These are phyloP conservation scores for Aquilaria sinensis DNA, from an alignment of 345 rosid genomes.

Conservation along the genomic window DNA sequence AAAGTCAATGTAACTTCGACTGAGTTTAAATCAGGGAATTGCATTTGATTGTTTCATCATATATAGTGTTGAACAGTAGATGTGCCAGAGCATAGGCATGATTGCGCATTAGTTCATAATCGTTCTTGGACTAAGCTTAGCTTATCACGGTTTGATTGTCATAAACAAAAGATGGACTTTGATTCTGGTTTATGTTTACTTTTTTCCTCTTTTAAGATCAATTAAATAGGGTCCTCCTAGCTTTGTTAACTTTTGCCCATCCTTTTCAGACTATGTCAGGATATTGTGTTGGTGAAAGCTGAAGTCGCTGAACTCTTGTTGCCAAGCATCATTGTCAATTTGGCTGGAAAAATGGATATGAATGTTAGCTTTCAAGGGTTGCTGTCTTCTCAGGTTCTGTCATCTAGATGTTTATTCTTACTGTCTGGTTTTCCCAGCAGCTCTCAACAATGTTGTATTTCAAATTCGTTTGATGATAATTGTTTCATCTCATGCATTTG, in stretches of 20 bases:
- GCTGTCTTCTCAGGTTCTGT: slow-evolving; percentile 64
- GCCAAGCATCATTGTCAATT: slow-evolving; percentile 65
- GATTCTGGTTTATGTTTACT: not conserved
- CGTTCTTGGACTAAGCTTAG: too few species aligned
- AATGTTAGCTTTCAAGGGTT: slow-evolving; percentile 44
- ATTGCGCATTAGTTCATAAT: too few species aligned
- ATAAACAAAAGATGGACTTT: not conserved
- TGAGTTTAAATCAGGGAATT: too few species aligned
- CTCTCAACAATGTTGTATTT: not conserved
- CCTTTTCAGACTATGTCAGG: slow-evolving; percentile 75
- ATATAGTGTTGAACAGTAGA: too few species aligned
- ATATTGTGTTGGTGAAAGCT: slow-evolving; percentile 67
- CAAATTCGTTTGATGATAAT: not conserved
- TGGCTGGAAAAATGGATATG: slow-evolving; percentile 53
- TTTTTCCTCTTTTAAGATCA: not conserved
- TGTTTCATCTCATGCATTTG: slow-evolving; percentile 1
- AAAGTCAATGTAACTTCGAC: too few species aligned
- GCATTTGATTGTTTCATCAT: too few species aligned
- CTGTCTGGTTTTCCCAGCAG: slow-evolving; percentile 1
- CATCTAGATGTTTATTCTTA: not conserved
- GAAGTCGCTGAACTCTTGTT: slow-evolving; percentile 90
- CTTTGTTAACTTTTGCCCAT: not conserved
- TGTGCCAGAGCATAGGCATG: too few species aligned
- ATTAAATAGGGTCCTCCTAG: slow-evolving; percentile 15
- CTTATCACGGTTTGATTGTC: too few species aligned